Evolutionary conservation across 305 asterid genomes (phyloP), one percentile per base, ranked within the genome.

Genomic region (Solanum hybrid): DNA sequence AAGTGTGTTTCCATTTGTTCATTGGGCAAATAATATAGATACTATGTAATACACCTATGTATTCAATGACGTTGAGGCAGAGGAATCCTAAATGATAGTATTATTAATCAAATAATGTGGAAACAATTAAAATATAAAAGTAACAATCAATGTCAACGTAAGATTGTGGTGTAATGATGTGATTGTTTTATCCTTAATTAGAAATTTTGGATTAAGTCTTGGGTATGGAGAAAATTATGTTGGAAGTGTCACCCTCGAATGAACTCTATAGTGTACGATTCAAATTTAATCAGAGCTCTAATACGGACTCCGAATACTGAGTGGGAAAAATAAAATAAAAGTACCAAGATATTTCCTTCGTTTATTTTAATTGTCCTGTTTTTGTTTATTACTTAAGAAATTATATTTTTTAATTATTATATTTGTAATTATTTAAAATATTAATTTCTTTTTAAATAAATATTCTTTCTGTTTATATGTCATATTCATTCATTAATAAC

Each of bases 251-350:
- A 60, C 2, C 5, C 2, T 7, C 11, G 0, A 60, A 19, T 60
- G 5, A 0, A 0, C 12, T 3, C 11, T 19, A 2, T 60, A 60
- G 2, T 60, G 12, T 19, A 60, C 5, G 11, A 19, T 19, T 19
- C 2, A 19, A 60, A 22, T 60, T 45, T 60, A 60, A 60, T 60
- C 26, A 7, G 5, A 19, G 5, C 11, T 60, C 5, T 19, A 60
- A 8, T 60, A 19, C 26, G 0, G 0, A 0, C 4, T 6, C 1
- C 0, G 1, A 17, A 17, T 7, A 56, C 10, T 56, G 24, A 56
- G 1, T 60, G 10, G 4, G 1, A 60, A 60, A 19, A 0, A 19
- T 2, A 56, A 17, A 56, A 2, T 2, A 17, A 56, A 42, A 13
- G 60, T 45, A 13, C 60, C 64, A 51, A 19, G 11, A 60, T 7